These are phyloP conservation scores for Plicaturopsis crispa DNA, from an alignment of 768 basidiomycete species.

Conservation along the genomic window DNA sequence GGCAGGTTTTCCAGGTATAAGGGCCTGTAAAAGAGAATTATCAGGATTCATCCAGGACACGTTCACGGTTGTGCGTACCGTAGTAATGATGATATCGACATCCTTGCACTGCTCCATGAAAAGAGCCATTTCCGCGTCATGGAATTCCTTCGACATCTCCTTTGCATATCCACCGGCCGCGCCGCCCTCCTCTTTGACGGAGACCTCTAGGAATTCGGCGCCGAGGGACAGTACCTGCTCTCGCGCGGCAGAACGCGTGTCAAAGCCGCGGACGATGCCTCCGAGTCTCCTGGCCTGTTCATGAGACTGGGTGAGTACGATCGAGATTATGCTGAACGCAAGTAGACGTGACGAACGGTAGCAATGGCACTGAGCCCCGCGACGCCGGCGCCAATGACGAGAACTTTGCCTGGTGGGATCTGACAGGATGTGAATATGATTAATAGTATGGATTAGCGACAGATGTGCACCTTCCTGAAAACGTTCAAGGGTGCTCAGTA, in stretches of 20 bases:
- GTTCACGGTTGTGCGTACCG: constrained; percentile 36
- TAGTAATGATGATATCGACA: constrained; percentile 85
- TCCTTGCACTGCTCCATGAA: constrained; percentile 86
- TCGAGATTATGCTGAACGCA: background rate
- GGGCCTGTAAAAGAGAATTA: constrained; percentile 37
- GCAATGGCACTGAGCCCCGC: constrained; percentile 85
- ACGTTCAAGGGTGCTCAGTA: too few species aligned
- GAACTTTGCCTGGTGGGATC: constrained; percentile 82
- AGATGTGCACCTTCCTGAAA: constrained; percentile 32
- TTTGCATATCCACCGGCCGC: constrained; percentile 85
- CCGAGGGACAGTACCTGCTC: constrained; percentile 89
- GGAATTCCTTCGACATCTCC: constrained; percentile 85
- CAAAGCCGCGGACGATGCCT: constrained; percentile 84
- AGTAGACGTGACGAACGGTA: constrained; percentile 56
- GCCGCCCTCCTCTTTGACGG: constrained; percentile 72
- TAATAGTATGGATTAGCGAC: background rate
- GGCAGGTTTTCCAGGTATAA: constrained; percentile 82
- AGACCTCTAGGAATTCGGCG: constrained; percentile 84
- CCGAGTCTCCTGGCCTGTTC: constrained; percentile 70
- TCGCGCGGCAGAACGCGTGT: constrained; percentile 76
- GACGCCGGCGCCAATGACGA: constrained; percentile 85
- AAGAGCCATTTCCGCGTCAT: constrained; percentile 81
- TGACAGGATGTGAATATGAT: constrained; percentile 19
- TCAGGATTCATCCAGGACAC: constrained; percentile 3
- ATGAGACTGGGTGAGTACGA: too few species aligned